Base-by-base conservation (phyloP, 2,329 filamentous ascomycete genomes). In the Xylariomycetidae sp. region DNA sequence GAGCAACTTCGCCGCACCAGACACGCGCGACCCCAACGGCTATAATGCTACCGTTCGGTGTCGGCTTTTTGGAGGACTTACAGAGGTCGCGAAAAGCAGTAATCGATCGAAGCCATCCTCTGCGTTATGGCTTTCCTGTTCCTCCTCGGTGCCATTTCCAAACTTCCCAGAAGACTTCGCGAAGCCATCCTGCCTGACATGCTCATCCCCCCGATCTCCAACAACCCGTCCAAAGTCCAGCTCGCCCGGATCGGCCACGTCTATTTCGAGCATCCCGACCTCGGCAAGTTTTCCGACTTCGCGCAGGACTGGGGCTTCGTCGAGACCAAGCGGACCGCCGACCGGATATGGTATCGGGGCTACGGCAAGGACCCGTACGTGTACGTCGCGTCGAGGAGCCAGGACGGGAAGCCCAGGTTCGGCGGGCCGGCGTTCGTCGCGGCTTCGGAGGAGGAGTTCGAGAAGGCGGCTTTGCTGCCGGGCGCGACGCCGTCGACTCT, bases 351-450 rank as follows among this genome's bases (percentile, higher is more conserved):
- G 56, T 71, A 62, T 43, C 63, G 66, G 17, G 71, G 71, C 2
- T 74, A 72, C 39, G 69, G 71, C 11, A 53, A 49, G 2, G 70
- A 75, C 37, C 64, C 64, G 18, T 75, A 67, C 39, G 52, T 69
- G 2, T 72, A 74, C 42, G 65, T 69, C 31, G 67, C 64, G 8
- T 31, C 30, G 11, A 48, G 45, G 38, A 46, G 38, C 37, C 40
- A 32, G 25, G 42, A 48, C 29, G 44, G 42, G 2, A 37, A 48
- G 22, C 36, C 34, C 3, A 39, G 31, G 18, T 57, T 55, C 31
- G 27, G 42, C n/a, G 54, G 52, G 3, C 31, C 35, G 12, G 40
- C 45, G 2, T 58, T 51, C 36, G 56, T 61, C 25, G 51, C 56
- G 27, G 56, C 59, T 2, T 38, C 42, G 17, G 38, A 59, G 40